Base-by-base conservation (phyloP, 1,284 basidiomycete genomes). In the Cystobasidiaceae sp. region DNA sequence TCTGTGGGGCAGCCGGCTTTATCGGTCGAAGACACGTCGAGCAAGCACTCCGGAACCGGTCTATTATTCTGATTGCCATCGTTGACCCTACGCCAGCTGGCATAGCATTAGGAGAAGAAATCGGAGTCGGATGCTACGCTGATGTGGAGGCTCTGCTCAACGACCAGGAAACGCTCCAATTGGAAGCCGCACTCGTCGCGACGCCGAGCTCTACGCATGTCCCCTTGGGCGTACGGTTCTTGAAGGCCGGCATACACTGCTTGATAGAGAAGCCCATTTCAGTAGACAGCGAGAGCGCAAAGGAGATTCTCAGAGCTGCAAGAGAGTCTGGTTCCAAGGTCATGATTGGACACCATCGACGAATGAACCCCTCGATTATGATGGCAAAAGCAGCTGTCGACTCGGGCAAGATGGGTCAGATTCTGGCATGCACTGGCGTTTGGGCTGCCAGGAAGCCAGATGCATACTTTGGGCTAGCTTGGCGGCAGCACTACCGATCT, bases 191-290 rank as follows among this genome's bases (percentile, higher is more conserved):
- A 1, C 50, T 73, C 17, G 64, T 73, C 9, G 71, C 68, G 4
- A 73, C 72, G 1, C 71, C 71, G 1, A 71, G 65, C 23, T 21
- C 59, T 0, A 67, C 69, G 0, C 72, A 73, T 23, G 70, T 73
- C 3, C 67, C 67, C 17, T 67, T 71, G 8, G 64, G 58, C 5
- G 28, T 55, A 6, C 56, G 65, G 39, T 50, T 71, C 6, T 41
- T 70, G 8, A 30, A 60, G 44, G 66, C 54, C 0, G 72, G 71
- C 5, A 57, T 72, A 3, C 60, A 69, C 41, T 44, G 58, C 3
- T 54, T 73, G 30, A 69, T 73, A 6, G 71, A 73, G 68, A 73
- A 73, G 56, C 71, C 72, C 0, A 45, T 73, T 28, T 60, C 67
- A 11, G 64, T 66, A 3, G 48, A 63, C 13, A 48, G 59, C 9